Evolutionary conservation across 2,329 filamentous ascomycete species (phyloP), one percentile per base, ranked within the genome.

Genomic region (Paecilomyces sp.): DNA sequence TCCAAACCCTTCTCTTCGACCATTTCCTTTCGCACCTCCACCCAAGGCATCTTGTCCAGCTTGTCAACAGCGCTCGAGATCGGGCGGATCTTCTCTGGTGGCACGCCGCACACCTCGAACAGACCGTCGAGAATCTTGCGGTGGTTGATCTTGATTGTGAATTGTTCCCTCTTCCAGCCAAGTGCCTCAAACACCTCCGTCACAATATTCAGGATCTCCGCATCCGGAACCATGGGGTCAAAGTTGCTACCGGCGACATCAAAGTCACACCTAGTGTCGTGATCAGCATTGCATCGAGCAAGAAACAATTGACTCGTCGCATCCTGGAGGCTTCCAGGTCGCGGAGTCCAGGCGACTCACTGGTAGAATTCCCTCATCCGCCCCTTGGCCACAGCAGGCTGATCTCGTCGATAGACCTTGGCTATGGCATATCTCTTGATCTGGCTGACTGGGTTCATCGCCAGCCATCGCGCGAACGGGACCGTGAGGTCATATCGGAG

Each of bases 281-380:
- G n/a, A 15, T 47, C 41, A 47, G 41, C n/a, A 47, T 47, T 47
- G 15, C 5, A 11, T 15, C 6, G 15, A 15, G 18, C 41, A 47
- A 18, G 15, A 47, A 15, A 18, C 41, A 22, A 47, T 47, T 47
- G 41, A 47, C 41, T 47, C 41, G 15, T 18, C 18, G 15, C 41
- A n/a, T 47, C 15, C n/a, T 47, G 41, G 31, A 33, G n/a, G 7
- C 9, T 47, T 47, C 41, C 41, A 3, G 7, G 36, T 47, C 41
- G 41, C 7, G 6, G 18, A 18, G n/a, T 1, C 1, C n/a, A 47
- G 41, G 41, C n/a, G 41, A 47, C 41, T 47, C 41, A 47, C 77
- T 97, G 92, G 79, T 95, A 96, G 77, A 96, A 96, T 77, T 97
- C 93, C 70, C 93, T 85, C 89, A 96, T 94, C 58, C 92, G 86